These are phyloP conservation scores for Globisporangium sylvaticum DNA, from an alignment of 352 stramenopile genomes.

Conservation along the genomic window DNA sequence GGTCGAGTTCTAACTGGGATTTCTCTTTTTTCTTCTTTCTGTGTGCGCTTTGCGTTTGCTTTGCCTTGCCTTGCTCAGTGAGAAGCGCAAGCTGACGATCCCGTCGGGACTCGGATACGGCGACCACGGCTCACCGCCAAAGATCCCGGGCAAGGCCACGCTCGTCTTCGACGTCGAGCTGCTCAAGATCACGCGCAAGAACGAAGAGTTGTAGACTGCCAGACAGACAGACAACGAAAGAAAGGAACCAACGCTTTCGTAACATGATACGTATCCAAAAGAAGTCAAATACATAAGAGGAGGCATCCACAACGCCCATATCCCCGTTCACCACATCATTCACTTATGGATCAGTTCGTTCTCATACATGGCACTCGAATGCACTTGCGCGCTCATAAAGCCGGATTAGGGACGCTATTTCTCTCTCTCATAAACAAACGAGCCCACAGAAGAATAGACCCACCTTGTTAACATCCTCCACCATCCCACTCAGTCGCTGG, in stretches of 20 bases:
- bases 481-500: too few relatives aligned
- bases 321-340: too few relatives aligned
- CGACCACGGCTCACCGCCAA: conserved; percentile 86
- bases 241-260: neutral
- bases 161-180: conserved; percentile 98
- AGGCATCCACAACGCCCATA: too few relatives aligned
- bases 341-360: too few relatives aligned
- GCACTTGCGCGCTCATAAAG: too few relatives aligned
- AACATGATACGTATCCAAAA: too few relatives aligned
- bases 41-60: neutral
- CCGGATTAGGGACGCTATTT: too few relatives aligned
- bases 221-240: neutral
- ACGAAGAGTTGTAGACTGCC: conserved; percentile 42
- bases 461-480: too few relatives aligned
- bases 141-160: conserved; percentile 92
- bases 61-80: conserved; percentile 39
- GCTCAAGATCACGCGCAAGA: conserved; percentile 89
- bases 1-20: neutral
- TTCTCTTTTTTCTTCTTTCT: conserved; percentile 1
- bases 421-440: too few relatives aligned
- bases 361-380: too few relatives aligned
- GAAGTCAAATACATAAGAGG: too few relatives aligned
- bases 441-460: too few relatives aligned
- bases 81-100: conserved; percentile 86
- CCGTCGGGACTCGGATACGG: conserved; percentile 92